Base-by-base conservation (phyloP, 805 yeast genomes). In the Yamadazyma phyllophila region DNA sequence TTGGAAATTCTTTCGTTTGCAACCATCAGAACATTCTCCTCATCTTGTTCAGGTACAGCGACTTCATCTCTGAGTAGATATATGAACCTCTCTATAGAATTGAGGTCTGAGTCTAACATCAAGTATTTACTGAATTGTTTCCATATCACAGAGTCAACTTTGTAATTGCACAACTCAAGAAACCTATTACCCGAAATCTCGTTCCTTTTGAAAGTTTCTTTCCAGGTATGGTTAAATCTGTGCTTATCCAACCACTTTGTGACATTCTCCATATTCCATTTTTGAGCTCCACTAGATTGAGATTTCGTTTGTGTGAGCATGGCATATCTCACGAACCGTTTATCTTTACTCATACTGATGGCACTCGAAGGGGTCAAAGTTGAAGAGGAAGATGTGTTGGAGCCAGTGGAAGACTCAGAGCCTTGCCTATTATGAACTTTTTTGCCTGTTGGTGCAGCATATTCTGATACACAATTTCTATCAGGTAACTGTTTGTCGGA, bases 261-360 rank as follows among this genome's bases (percentile, higher is more conserved):
- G 1, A 89, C 91, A 43, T 85, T 72, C n/a, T 75, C 80, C 51
- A 77, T 66, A 1, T 83, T 80, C 97, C 97, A 89, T 47, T 80
- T 83, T 5, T 71, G 73, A 1, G 85, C 80, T 44, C 72, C 71
- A 27, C 70, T 69, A 13, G 50, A 50, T 12, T 47, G 44, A 11
- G 49, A 32, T 15, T 56, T 53, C 3, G 65, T 52, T 44, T 62
- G 72, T 1, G 68, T 66, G 36, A 60, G 66, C 73, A 70, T 70
- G 17, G 72, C 75, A 52, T 71, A 71, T 31, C 73, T 54, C 20
- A 68, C 67, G 52, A 71, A 71, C 36, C 77, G 52, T 54, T 67
- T 67, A 48, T 67, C 71, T 50, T 65, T 69, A 45, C 62, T 65
- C 40, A 37, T 37, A 17, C 40, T 37, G 17, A 57, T 55, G 29